phyloP scores from a whole-genome alignment of 169 alveolate species.

The Miamiensis avidus region DNA sequence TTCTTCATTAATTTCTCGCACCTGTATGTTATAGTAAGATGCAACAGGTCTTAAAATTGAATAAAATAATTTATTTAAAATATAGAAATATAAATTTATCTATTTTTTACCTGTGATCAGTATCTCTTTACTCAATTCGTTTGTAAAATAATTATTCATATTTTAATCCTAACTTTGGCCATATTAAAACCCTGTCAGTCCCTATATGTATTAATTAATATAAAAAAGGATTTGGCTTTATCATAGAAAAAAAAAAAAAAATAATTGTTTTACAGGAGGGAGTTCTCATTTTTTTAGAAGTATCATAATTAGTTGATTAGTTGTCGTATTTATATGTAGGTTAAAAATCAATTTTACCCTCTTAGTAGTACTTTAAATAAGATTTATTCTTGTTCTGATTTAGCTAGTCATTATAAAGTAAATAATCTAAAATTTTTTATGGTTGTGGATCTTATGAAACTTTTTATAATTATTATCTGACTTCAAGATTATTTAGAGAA shows the following conservation, averaged over 20 bases:
- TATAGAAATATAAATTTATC: too few relatives aligned
- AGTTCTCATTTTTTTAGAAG: neutral
- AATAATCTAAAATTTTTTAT: too few relatives aligned
- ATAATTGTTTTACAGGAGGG: neutral
- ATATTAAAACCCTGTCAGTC: neutral
- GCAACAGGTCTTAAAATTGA: neutral
- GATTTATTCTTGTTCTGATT: neutral
- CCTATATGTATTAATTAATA: neutral
- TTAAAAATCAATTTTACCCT: neutral
- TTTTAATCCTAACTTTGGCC: neutral
- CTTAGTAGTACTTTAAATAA: neutral
- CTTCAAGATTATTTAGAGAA: neutral
- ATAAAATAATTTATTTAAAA: too few relatives aligned
- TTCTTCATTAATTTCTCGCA: too few relatives aligned
- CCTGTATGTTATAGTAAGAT: neutral
- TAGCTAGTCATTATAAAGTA: neutral
- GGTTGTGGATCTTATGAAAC: neutral
- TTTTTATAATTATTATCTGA: neutral
- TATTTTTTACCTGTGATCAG: neutral
- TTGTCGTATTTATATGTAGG: neutral
- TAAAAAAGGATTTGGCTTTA: neutral
- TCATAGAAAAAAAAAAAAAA: too few relatives aligned
- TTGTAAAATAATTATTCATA: neutral
- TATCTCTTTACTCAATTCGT: neutral
- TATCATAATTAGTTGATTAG: neutral